Base-by-base conservation (phyloP, 2,329 filamentous ascomycete species). In the Chaetomium olivaceum region DNA sequence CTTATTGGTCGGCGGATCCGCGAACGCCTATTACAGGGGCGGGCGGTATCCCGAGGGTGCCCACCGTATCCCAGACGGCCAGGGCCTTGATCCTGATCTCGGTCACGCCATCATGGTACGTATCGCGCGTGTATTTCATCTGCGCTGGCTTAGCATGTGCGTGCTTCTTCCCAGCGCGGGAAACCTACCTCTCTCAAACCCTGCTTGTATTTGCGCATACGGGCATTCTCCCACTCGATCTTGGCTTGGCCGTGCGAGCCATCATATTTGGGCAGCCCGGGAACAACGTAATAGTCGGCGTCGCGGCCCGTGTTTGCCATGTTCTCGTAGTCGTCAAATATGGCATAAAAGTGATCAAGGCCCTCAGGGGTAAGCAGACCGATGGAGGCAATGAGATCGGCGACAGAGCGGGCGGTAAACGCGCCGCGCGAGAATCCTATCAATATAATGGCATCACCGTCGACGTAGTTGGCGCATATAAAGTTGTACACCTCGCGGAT, bases 1-100 rank as follows among this genome's bases (percentile, higher is more conserved):
- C 71, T 69, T 75, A 77, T 71, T 78, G 74, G 39, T 76, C 70
- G 1, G 76, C 71, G 12, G 76, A 76, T 27, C 79, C 78, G 9
- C 77, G 74, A 62, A 79, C 65, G 62, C 76, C 77, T 6, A 80
- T 69, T 61, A 78, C 69, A 2, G 79, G 76, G 4, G 74, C 75
- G 0, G 79, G 78, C 1, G 81, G 81, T 36, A 83, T 77, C 1
- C 79, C 80, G 7, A 81, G 72, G 1, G 77, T 71, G 62, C 81
- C 81, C 33, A 83, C 81, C 1, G 82, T 84, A 69, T 84, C 82
- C 79, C 80, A 84, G 6, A 83, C 82, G 5, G 77, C 82, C 29
- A 83, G 75, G 1, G 80, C 81, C 66, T 80, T 78, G 63, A 84
- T 76, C 11, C 71, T 76, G 43, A 84, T 78, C 11, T 76, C 66